Conservation (phyloP, 306 rosid species). For the Cicer bijugum region DNA sequence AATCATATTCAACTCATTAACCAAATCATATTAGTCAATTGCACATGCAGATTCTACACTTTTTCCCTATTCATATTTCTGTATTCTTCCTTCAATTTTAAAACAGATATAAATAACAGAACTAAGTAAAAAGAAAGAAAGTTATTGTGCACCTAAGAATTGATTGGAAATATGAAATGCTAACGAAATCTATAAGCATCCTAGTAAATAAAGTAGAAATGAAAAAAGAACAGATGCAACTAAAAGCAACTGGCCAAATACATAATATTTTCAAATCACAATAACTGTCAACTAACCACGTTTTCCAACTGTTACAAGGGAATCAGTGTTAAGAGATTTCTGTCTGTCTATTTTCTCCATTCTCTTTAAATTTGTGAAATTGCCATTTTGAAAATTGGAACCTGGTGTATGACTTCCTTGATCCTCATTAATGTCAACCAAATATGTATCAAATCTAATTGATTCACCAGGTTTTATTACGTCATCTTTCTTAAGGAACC, state of each 20-base stretch:
- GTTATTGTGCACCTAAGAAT: not conserved
- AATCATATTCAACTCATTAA: slow-evolving; percentile 33
- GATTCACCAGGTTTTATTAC: slow-evolving; percentile 62
- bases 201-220: slow-evolving; percentile 14
- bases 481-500: slow-evolving; percentile 75
- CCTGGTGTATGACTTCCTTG: slow-evolving; percentile 55
- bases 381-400: slow-evolving; percentile 46
- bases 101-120: slow-evolving; percentile 33
- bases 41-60: slow-evolving; percentile 12
- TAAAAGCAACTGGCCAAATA: slow-evolving; percentile 27
- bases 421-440: slow-evolving; percentile 73
- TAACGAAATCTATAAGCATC: slow-evolving; percentile 30
- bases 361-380: slow-evolving; percentile 40
- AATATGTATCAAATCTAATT: slow-evolving; percentile 64
- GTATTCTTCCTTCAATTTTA: slow-evolving; percentile 16
- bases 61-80: not conserved
- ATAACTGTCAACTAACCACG: slow-evolving; percentile 51
- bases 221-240: slow-evolving; percentile 25
- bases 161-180: slow-evolving; percentile 35
- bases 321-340: slow-evolving; percentile 41
- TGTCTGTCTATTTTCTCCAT: slow-evolving; percentile 47
- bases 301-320: slow-evolving; percentile 41
- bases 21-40: slow-evolving; percentile 11
- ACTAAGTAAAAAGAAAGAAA: slow-evolving; percentile 17
- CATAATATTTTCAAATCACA: slow-evolving; percentile 11